Base-by-base conservation (phyloP, 768 basidiomycete species). In the Tulasnella sp. region DNA sequence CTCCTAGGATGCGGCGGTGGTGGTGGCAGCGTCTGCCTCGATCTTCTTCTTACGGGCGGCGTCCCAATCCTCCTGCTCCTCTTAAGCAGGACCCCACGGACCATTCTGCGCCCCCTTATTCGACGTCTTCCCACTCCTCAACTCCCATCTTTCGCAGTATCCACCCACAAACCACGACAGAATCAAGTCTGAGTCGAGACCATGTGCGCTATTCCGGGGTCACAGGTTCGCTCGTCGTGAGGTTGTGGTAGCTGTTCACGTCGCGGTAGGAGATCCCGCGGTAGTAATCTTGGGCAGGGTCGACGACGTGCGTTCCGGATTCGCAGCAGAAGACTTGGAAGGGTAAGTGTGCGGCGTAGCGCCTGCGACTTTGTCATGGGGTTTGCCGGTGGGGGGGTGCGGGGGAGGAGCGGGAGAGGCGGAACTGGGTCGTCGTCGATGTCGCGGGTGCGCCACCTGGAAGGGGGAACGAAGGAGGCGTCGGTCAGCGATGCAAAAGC, bases 271-370 rank as follows among this genome's bases (percentile, higher is more conserved):
- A 83, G 82, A 99, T 89, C 62, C 94, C 94, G 58, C 91, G 91
- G 88, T 99, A 99, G 87, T 99, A 99, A 0, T 96, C 94, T 85
- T 98, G 97, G 44, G 89, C 89, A 18, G 98, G 98, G 84, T 99
- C 98, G 81, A 99, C 92, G 83, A 99, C 92, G 84, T 99, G 98
- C 0, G 96, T 97, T 7, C 98, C 98, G 0, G 96, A 93, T 87
- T 99, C 98, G 86, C 98, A 99, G 87, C 98, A 99, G 87, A 98
- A 99, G 12, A 94, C 96, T 84, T 99, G 98, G 88, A 99, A 98
- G 5, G 98, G 98, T 1, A 99, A 90, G 83, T 99, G 97, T 80
- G 93, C 91, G 1, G 91, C 91, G 85, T 97, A 99, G 27, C 97
- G 93, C 39, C 95, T 91, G 3, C 96, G 71, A 88, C 87, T 79